phyloP scores from a whole-genome alignment of 2,329 filamentous ascomycete genomes.

The Pestalotiopsis sp. region DNA sequence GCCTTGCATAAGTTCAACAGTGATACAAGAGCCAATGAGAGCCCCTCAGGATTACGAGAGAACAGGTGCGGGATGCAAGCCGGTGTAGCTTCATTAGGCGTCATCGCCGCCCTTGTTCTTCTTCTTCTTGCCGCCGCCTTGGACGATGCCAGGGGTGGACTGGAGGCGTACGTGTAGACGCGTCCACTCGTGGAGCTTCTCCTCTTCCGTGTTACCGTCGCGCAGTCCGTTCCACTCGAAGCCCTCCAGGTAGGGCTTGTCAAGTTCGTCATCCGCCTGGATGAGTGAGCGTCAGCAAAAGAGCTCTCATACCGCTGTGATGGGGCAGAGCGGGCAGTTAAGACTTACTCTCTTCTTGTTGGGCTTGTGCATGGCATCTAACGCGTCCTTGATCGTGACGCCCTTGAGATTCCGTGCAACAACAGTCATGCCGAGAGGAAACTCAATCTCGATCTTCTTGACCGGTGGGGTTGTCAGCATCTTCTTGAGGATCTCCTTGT shows the following conservation, averaged over 20 bases:
- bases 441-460: slow-evolving; percentile 93
- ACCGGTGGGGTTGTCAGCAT: slow-evolving; percentile 78
- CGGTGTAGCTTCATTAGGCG: slow-evolving; percentile 37
- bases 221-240: slow-evolving; percentile 76
- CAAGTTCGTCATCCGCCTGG: slow-evolving; percentile 89
- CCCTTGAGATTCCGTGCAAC: slow-evolving; percentile 90
- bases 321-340: background rate
- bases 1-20: slow-evolving; percentile 36
- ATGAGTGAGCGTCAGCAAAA: background rate
- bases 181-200: slow-evolving; percentile 89
- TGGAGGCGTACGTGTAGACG: slow-evolving; percentile 83
- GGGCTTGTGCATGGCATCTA: slow-evolving; percentile 94
- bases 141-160: slow-evolving; percentile 46
- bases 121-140: slow-evolving; percentile 64
- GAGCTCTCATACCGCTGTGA: background rate
- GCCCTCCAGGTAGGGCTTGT: slow-evolving; percentile 83
- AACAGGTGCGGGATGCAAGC: slow-evolving; percentile 35
- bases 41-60: slow-evolving; percentile 29
- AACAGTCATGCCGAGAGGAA: slow-evolving; percentile 85
- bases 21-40: slow-evolving; percentile 34
- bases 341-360: slow-evolving; percentile 89
- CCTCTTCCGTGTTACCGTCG: slow-evolving; percentile 22
- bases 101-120: slow-evolving; percentile 58
- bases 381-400: slow-evolving; percentile 94
- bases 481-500: slow-evolving; percentile 82